phyloP scores from a whole-genome alignment of 148 eudicot genomes.

The Oxyria digyna region DNA sequence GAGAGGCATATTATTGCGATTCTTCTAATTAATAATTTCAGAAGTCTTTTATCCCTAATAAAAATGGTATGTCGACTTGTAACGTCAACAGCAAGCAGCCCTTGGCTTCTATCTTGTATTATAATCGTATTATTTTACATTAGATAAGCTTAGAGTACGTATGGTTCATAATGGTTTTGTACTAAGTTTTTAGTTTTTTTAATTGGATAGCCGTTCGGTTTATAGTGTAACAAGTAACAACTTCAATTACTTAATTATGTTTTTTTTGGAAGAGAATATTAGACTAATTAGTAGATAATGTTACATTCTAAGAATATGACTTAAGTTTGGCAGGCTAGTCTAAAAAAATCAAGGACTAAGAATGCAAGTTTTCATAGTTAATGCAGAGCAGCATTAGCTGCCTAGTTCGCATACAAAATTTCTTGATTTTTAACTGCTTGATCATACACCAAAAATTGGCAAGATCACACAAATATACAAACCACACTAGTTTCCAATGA shows the following conservation, averaged over 20 bases:
- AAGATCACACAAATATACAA: slow-evolving; percentile 4
- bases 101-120: not conserved
- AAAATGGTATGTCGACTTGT: not conserved
- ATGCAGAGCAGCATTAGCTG: slow-evolving; percentile 4
- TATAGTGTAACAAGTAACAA: not conserved
- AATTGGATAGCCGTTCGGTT: not conserved
- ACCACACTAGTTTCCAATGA: slow-evolving; percentile 31
- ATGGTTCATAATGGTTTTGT: not conserved
- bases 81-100: not conserved
- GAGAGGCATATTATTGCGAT: not conserved
- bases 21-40: not conserved
- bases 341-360: no score
- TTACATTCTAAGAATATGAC: no score
- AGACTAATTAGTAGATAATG: no score
- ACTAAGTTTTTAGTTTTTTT: not conserved
- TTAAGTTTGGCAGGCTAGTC: not conserved
- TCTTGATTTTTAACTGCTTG: slow-evolving; percentile 2
- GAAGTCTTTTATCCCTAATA: not conserved
- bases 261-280: no score
- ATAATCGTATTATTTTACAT: not conserved
- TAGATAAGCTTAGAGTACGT: not conserved
- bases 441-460: not conserved
- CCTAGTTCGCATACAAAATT: slow-evolving; percentile 2
- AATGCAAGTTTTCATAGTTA: not conserved
- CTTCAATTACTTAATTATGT: no score